A percentile compares a stretch with the other conserved stretches of the same genome.
These are phyloP conservation scores for Leccinum proximum DNA, from an alignment of 1,284 basidiomycete genomes.

Conservation along the genomic window DNA sequence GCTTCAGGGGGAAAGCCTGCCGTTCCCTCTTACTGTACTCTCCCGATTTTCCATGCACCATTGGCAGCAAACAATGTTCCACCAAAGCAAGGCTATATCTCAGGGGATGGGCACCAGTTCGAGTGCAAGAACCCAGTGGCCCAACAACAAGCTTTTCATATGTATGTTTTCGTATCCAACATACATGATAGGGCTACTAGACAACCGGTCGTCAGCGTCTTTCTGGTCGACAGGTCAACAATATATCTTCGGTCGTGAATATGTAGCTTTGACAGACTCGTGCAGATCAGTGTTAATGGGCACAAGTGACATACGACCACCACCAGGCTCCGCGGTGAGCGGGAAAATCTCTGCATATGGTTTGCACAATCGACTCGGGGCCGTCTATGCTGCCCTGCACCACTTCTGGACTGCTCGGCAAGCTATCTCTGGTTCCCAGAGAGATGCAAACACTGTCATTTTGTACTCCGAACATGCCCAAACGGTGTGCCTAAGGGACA, in stretches of 20 bases:
- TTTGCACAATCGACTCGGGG: conserved; percentile 50
- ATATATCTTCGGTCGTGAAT: not conserved
- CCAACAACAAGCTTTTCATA: conserved; percentile 52
- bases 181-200: not conserved
- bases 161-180: conserved; percentile 37
- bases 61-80: conserved; percentile 23
- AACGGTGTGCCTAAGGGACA: conserved; percentile 41
- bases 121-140: conserved; percentile 49
- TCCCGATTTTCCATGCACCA: conserved; percentile 52
- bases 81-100: conserved; percentile 45
- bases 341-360: conserved; percentile 2
- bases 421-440: conserved; percentile 31
- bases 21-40: conserved; percentile 48
- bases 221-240: conserved; percentile 47
- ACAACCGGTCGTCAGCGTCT: conserved; percentile 38
- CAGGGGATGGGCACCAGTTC: conserved; percentile 46
- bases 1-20: conserved; percentile 37
- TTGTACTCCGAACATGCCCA: conserved; percentile 39
- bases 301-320: conserved; percentile 37
- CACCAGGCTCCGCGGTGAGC: conserved; percentile 37
- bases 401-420: conserved; percentile 52
- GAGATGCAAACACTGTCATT: conserved; percentile 55
- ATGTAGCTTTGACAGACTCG: not conserved
- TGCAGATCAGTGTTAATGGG: conserved; percentile 52
- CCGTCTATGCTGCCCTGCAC: conserved; percentile 49